Evolutionary conservation across 306 rosid species (phyloP).

Genomic region (Prunus padus): DNA sequence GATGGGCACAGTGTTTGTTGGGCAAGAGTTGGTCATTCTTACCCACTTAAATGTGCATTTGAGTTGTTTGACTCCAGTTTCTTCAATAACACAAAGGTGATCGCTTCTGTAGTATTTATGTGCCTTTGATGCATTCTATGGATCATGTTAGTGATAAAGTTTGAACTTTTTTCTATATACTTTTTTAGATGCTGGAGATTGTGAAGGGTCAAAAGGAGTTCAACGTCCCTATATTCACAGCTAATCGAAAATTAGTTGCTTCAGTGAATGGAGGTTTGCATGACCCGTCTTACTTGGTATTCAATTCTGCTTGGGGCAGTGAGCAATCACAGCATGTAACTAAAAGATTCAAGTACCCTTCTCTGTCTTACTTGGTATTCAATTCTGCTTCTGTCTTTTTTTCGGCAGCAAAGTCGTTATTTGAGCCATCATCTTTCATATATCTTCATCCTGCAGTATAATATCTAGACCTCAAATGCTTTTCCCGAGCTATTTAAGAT

Average conservation of each 20-base stretch:
- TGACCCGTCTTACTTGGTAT: conserved; percentile 54
- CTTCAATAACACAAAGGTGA: conserved; percentile 50
- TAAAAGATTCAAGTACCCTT: conserved; percentile 49
- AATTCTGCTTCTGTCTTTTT: too few species aligned
- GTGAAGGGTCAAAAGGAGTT: conserved; percentile 47
- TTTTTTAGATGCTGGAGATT: too few species aligned
- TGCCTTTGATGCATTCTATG: background rate
- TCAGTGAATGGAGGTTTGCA: conserved; percentile 58
- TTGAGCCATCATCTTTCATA: too few species aligned
- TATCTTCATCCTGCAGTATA: too few species aligned
- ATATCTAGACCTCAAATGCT: too few species aligned
- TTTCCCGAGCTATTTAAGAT: background rate
- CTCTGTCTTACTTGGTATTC: too few species aligned
- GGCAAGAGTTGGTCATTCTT: conserved; percentile 15
- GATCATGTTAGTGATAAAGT: background rate
- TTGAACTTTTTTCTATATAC: background rate
- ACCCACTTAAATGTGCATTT: conserved; percentile 19
- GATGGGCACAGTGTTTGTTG: conserved; percentile 27
- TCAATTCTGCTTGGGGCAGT: conserved; percentile 47
- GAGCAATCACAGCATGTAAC: conserved; percentile 7
- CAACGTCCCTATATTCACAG: conserved; percentile 52
- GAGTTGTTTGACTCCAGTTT: conserved; percentile 49
- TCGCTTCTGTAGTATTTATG: background rate
- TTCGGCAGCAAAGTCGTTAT: too few species aligned
- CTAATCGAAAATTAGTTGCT: conserved; percentile 57